Base-by-base conservation (phyloP, 805 yeast genomes). In the Kluyveromyces siamensis region DNA sequence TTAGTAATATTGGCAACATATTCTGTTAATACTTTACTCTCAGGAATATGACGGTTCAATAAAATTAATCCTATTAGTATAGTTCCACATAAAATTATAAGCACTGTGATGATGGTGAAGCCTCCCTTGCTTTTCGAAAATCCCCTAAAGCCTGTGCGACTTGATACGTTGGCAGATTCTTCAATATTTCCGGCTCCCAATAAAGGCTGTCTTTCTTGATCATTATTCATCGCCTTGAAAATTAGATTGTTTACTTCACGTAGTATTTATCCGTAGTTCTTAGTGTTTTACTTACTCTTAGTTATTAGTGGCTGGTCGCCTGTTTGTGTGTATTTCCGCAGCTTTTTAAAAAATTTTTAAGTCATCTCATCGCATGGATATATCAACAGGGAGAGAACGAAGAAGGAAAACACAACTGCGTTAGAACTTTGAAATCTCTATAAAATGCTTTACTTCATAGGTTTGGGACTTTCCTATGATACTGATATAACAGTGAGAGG, bases 401-500 rank as follows among this genome's bases (percentile, higher is more conserved):
- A 30, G 35, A 30, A 13, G 3, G 14, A 11, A 7, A 30, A 13
- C 8, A 30, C 8, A 30, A 30, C 14, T 30, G 35, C 35, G 8
- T 11, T 30, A 4, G 35, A 30, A 30, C 14, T 35, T 35, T 35
- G 14, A 4, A 35, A n/a, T 35, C 9, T n/a, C 7, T 9, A 21
- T 11, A 62, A 48, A 46, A 91, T 93, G 98, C 73, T 91, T 42
- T 93, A 91, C 65, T 76, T 91, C 52, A 80, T 91, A 50, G 99
- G 99, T 13, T 72, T 91, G 48, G 99, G 99, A 3, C 77, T 91
- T 43, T 87, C 96, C 3, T 82, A 89, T 61, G 93, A 81, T 56
- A 72, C 83, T 14, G 99, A 91, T 63, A 89, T 91, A 61, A 90
- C 98, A 0, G 96, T 91, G 14, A 83, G 97, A 58, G 99, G 99